Evolutionary conservation across 768 basidiomycete species (phyloP).

Genomic region (Obba rivulosa): DNA sequence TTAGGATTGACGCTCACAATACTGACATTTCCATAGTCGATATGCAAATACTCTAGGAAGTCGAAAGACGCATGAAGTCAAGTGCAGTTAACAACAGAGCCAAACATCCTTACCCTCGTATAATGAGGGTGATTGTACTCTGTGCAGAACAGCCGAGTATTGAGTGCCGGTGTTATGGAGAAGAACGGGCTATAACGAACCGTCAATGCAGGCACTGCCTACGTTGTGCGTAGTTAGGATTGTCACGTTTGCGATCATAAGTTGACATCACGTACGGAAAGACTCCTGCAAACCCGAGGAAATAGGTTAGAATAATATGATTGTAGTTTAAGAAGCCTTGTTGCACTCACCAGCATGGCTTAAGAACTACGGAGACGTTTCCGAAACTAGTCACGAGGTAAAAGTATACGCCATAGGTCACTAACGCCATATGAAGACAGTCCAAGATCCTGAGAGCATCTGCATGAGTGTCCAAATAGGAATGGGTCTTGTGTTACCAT

Average conservation of each 20-base stretch:
- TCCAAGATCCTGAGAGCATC: conserved; percentile 9
- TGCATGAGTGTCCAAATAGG: too few species aligned
- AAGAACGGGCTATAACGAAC: conserved; percentile 7
- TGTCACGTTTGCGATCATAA: too few species aligned
- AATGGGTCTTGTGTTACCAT: too few species aligned
- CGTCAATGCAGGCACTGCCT: conserved; percentile 5
- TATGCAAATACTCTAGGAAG: conserved; percentile 13
- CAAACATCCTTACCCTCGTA: conserved; percentile 13
- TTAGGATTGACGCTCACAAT: too few species aligned
- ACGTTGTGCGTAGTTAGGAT: too few species aligned
- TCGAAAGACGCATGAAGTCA: neutral
- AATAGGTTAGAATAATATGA: too few species aligned
- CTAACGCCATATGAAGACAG: conserved; percentile 6
- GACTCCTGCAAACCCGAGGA: conserved; percentile 3
- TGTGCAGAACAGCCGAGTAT: neutral
- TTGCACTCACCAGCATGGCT: conserved; percentile 7
- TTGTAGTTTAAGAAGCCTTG: too few species aligned
- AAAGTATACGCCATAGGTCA: conserved; percentile 8
- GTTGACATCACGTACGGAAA: conserved; percentile 1
- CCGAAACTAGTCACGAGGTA: conserved; percentile 12
- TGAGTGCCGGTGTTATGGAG: neutral
- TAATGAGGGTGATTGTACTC: conserved; percentile 12
- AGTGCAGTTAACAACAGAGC: neutral
- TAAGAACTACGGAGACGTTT: conserved; percentile 2
- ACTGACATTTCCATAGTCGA: conserved; percentile 11